phyloP scores from a whole-genome alignment of 176 grass and related monocot genomes.

The Oryza glumipatula region DNA sequence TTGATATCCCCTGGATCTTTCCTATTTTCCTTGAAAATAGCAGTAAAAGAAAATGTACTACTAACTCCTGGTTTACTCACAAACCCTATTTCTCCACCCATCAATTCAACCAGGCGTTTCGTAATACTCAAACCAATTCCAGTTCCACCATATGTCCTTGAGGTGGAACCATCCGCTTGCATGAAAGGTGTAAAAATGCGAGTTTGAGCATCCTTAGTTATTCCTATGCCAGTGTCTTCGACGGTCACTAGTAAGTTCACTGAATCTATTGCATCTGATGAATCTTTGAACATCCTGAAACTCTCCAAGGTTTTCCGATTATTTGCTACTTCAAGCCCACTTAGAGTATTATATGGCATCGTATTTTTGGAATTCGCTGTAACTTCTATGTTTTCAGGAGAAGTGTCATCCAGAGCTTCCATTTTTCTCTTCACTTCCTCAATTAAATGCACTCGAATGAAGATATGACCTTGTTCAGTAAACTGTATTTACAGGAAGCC shows the following conservation, averaged over 20 bases:
- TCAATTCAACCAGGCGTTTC: slow-evolving; percentile 72
- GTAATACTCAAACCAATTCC: slow-evolving; percentile 86
- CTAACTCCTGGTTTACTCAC: slow-evolving; percentile 56
- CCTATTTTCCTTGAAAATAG: slow-evolving; percentile 52
- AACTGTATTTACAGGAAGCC: slow-evolving; percentile 52
- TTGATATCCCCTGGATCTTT: slow-evolving; percentile 54
- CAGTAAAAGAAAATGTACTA: slow-evolving; percentile 85
- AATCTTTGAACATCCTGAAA: slow-evolving; percentile 51
- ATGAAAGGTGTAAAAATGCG: slow-evolving; percentile 83
- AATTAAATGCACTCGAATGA: slow-evolving; percentile 69
- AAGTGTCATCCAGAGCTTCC: slow-evolving; percentile 18
- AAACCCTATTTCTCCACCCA: slow-evolving; percentile 64
- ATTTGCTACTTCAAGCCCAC: slow-evolving; percentile 61
- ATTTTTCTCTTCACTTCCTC: slow-evolving; percentile 59
- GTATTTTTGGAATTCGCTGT: neutral
- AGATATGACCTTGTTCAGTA: slow-evolving; percentile 74
- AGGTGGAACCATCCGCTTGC: slow-evolving; percentile 84
- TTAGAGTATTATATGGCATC: slow-evolving; percentile 54
- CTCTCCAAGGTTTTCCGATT: slow-evolving; percentile 51
- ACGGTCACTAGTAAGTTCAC: slow-evolving; percentile 66
- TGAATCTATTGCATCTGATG: slow-evolving; percentile 35
- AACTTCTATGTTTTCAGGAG: slow-evolving; percentile 26
- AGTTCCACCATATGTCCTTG: slow-evolving; percentile 76
- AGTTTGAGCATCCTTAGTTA: slow-evolving; percentile 62
- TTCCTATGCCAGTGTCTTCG: slow-evolving; percentile 84